Conservation (phyloP, 495 filamentous ascomycete species). For the Letharia columbiana region DNA sequence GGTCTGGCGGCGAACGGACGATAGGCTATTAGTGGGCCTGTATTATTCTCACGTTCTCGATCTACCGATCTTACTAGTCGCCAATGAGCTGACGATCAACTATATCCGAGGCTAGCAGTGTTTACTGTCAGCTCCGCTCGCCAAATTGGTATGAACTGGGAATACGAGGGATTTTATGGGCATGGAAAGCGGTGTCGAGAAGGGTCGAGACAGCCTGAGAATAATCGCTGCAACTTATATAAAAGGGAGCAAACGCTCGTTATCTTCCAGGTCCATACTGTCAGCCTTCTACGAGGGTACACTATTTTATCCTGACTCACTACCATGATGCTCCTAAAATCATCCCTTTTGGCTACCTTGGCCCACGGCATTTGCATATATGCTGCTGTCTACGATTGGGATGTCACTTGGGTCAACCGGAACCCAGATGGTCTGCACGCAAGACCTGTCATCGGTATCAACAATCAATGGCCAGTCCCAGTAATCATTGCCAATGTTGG, state of each 20-base stretch:
- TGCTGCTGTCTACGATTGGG: slow-evolving; percentile 67
- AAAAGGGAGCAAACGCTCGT: not conserved
- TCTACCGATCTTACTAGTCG: not conserved
- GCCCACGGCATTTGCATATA: slow-evolving; percentile 20
- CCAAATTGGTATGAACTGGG: not conserved
- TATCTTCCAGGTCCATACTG: not conserved
- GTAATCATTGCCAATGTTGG: slow-evolving; percentile 57
- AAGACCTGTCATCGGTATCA: slow-evolving; percentile 69
- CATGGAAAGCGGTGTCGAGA: not conserved
- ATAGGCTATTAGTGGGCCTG: not conserved
- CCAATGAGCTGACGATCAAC: not conserved
- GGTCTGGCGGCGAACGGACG: not conserved
- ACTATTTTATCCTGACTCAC: not conserved
- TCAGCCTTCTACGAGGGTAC: not conserved
- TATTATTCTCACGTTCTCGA: no score
- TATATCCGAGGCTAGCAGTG: no score
- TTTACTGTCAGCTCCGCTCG: not conserved
- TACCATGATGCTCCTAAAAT: not conserved
- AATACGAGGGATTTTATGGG: not conserved
- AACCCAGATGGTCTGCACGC: slow-evolving; percentile 68
- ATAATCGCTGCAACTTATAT: not conserved
- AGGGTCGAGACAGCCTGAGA: not conserved
- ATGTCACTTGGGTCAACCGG: slow-evolving; percentile 67
- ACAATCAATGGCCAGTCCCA: slow-evolving; percentile 66
- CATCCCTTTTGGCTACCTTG: not conserved